phyloP scores from a whole-genome alignment of 441 rosid species.

The Kokia cookei region DNA sequence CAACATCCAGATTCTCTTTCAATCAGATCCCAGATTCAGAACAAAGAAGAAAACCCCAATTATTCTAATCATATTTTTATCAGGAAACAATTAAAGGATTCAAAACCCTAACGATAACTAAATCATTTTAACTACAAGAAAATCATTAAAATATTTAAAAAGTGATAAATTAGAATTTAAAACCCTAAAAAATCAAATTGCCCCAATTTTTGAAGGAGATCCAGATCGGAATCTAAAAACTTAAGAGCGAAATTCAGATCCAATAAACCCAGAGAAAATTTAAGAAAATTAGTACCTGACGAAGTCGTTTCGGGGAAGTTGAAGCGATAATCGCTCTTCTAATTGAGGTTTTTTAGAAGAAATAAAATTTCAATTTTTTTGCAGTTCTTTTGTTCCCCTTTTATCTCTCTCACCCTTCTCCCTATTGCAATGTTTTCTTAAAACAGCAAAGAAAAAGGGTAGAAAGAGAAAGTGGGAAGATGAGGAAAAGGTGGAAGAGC shows the following conservation, averaged over 20 bases:
- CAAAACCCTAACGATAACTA: background rate
- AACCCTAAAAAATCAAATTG: background rate
- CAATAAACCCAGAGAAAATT: background rate
- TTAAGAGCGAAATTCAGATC: conserved; percentile 14
- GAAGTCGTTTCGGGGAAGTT: background rate
- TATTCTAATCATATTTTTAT: background rate
- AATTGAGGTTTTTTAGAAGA: background rate
- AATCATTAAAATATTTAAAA: background rate
- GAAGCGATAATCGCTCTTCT: background rate
- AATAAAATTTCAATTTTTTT: background rate
- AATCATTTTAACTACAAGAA: background rate
- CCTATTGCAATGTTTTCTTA: background rate
- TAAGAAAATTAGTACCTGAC: conserved; percentile 18
- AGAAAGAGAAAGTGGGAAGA: background rate
- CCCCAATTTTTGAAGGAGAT: background rate
- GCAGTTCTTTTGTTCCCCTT: background rate
- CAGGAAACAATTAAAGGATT: background rate
- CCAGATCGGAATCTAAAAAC: background rate
- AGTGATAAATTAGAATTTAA: background rate
- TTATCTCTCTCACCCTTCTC: background rate
- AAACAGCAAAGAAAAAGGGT: background rate
- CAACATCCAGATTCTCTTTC: background rate
- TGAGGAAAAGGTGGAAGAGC: background rate
- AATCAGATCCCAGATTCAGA: background rate
- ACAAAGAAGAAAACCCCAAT: background rate